Evolutionary conservation across 805 yeast species (phyloP), one percentile per base, ranked within the genome.

Genomic region (Wickerhamiella sergipiensis): DNA sequence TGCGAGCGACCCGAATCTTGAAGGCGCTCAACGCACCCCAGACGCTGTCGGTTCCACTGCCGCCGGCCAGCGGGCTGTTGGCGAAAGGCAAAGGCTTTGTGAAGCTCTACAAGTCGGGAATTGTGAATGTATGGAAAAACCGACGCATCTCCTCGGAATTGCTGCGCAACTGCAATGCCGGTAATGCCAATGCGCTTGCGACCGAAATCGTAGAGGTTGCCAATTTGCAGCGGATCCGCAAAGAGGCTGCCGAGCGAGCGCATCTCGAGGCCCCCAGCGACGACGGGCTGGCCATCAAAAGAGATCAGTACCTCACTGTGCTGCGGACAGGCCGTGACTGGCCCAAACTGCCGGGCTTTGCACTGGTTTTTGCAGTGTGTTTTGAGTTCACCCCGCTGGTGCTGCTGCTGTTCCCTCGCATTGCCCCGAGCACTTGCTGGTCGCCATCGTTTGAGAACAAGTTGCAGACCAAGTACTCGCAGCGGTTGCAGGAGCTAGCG

Each of bases 361-460:
- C 74, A 0, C 57, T 76, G 1, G 57, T 80, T 1, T 74, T 79
- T 53, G 63, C 73, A n/a, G 57, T 79, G 1, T 73, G 78, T 53
- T 77, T 78, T 60, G 87, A 81, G 57, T 55, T 69, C 47, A 78
- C 84, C 0, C 77, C 84, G 1, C 46, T 76, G 0, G 53, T 81
- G 6, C 73, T 81, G 52, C 72, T 70, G 50, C 53, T 67, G 1
- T 64, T 79, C 46, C 87, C 88, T 0, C 71, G 71, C 42, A 57
- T 81, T 13, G 71, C 81, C 3, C 88, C 86, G 0, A 73, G 73
- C 53, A 81, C 85, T 0, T 81, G 86, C 63, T 59, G 47, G 45
- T 52, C 60, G 2, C 47, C 15, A 18, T 13, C 48, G 6, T 53
- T 39, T 44, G 38, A 49, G 38, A 8, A 23, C 2, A 50, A 46